phyloP scores from a whole-genome alignment of 1,139 yeast species.

The Blastobotrys raffinosifermentans region DNA sequence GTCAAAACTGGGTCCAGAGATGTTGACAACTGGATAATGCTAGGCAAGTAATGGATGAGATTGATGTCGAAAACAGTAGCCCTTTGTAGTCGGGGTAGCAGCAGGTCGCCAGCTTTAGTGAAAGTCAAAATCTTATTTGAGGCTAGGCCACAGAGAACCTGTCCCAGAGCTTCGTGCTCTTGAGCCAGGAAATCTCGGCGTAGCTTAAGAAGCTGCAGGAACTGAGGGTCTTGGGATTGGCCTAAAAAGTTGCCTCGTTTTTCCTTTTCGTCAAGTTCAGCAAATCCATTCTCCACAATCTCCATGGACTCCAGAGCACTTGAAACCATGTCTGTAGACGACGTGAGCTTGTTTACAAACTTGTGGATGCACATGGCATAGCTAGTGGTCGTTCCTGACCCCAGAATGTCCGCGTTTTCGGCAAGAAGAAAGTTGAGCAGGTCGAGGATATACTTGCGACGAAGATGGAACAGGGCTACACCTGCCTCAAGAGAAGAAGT shows the following conservation, averaged over 20 bases:
- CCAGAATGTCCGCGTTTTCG: constrained; percentile 5
- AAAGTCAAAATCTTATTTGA: constrained; percentile 31
- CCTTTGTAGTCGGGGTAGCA: constrained; percentile 3
- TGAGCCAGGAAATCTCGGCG: constrained; percentile 56
- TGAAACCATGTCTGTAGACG: constrained; percentile 19
- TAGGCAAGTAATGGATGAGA: constrained; percentile 60
- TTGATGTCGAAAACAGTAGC: constrained; percentile 52
- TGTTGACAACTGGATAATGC: constrained; percentile 30
- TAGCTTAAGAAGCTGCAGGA: constrained; percentile 50
- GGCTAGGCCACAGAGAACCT: constrained; percentile 39
- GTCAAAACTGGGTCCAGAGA: constrained; percentile 17
- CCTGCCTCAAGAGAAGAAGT: constrained; percentile 60
- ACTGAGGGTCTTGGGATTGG: constrained; percentile 40
- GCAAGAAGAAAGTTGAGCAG: constrained; percentile 53
- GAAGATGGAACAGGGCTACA: constrained; percentile 58
- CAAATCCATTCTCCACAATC: constrained; percentile 50
- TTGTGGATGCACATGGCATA: no score
- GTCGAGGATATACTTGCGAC: constrained; percentile 67
- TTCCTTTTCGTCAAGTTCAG: constrained; percentile 53
- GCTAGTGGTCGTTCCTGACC: not conserved
- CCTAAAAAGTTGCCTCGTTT: constrained; percentile 62
- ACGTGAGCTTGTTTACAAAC: constrained; percentile 22
- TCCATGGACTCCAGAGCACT: constrained; percentile 50
- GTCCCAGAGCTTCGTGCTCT: constrained; percentile 70
- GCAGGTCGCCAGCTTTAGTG: constrained; percentile 1